phyloP scores from a whole-genome alignment of 2,329 filamentous ascomycete genomes.

The Pseudogymnoascus sp. region DNA sequence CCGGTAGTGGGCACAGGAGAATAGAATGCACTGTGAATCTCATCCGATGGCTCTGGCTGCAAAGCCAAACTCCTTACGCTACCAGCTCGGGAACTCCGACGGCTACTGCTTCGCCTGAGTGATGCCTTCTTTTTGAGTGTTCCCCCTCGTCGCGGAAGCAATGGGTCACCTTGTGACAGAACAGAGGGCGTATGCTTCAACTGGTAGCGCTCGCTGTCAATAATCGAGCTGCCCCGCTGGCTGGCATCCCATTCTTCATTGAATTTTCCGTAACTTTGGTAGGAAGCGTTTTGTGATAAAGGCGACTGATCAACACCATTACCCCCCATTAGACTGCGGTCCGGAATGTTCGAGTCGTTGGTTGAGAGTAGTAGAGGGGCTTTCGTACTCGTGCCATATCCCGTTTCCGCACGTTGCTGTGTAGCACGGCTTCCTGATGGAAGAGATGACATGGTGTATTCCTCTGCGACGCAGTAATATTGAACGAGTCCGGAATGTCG shows the following conservation, averaged over 20 bases:
- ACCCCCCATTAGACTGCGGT: not conserved
- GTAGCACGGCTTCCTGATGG: not conserved
- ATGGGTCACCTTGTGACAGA: conserved; percentile 23
- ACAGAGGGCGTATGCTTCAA: conserved; percentile 36
- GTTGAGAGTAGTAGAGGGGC: not conserved
- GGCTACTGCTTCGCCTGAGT: conserved; percentile 70
- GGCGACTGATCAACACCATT: conserved; percentile 19
- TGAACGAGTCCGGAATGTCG: not conserved
- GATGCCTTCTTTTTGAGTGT: conserved; percentile 87
- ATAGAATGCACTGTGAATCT: conserved; percentile 75
- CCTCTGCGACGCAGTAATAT: conserved; percentile 3
- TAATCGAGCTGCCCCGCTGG: conserved; percentile 56
- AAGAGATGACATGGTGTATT: not conserved
- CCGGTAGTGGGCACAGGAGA: conserved; percentile 83
- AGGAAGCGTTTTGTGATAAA: conserved; percentile 19
- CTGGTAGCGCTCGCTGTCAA: conserved; percentile 37
- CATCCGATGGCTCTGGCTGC: conserved; percentile 60
- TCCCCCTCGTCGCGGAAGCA: conserved; percentile 45
- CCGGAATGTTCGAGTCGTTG: not conserved
- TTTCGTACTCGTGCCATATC: not conserved
- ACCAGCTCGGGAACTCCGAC: conserved; percentile 72
- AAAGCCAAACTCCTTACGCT: conserved; percentile 75
- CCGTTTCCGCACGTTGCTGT: not conserved
- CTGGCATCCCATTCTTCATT: conserved; percentile 65
- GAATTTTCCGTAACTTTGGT: conserved; percentile 41